Base-by-base conservation (phyloP, 768 basidiomycete species). In the Stropharia rugosoannulata region DNA sequence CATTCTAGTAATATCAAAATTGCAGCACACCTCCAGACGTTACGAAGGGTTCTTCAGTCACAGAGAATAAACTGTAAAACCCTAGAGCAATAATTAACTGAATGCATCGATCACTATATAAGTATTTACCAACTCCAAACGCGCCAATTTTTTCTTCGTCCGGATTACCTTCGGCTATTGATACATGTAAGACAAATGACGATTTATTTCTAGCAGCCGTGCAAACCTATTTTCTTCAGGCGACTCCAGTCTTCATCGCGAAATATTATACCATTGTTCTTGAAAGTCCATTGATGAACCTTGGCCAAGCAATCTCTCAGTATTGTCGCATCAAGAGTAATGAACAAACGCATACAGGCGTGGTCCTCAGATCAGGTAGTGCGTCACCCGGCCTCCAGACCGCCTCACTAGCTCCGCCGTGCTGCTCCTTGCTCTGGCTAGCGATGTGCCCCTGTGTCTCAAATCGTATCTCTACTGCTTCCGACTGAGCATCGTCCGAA, bases 91-190 rank as follows among this genome's bases (percentile, higher is more conserved):
- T 18, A 5, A 29, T 54, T 3, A 50, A 48, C 41, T 25, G 35
- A 8, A 45, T 53, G 36, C 41, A 35, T 22, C 25, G 9, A 39
- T 18, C n/a, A 54, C 15, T 19, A 22, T 29, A 22, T 22, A 25
- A 41, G 52, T 16, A 68, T 81, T 53, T 56, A 82, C 87, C 88
- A n/a, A 91, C 90, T 54, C 90, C 92, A 62, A 93, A 93, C n/a
- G 94, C 93, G 12, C 96, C 95, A 45, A 98, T 94, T 75, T 94
- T 95, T 70, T 89, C 86, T 68, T 95, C 92, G 61, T 95, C 90
- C 0, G 95, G 95, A 67, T 98, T 97, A 0, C 95, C 95, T 63
- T 93, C 89, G 9, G 95, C 95, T 86, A 61, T 37, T 46, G 37
- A 60, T 8, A 55, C 16, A 29, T 16, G 32, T 50, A 12, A 56